Conservation (phyloP, 768 basidiomycete species). For the Sarcomyxa edulis region DNA sequence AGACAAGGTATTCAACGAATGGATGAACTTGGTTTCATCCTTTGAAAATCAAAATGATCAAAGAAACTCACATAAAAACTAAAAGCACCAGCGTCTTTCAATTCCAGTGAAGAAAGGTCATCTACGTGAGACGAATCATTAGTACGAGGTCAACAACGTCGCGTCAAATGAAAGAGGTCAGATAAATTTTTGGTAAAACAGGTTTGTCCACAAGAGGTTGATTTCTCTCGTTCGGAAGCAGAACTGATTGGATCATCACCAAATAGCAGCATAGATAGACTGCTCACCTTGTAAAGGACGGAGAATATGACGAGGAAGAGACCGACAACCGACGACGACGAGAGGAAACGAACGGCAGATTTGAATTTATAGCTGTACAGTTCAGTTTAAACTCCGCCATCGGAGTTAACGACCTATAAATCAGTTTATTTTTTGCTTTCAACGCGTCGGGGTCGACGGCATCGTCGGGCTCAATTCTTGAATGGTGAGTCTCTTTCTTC, state of each 20-base stretch:
- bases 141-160: too few relatives aligned
- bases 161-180: constrained; percentile 31
- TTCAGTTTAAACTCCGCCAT: constrained; percentile 27
- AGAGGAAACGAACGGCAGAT: constrained; percentile 5
- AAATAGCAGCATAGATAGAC: constrained; percentile 9
- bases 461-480: too few relatives aligned
- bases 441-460: too few relatives aligned
- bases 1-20: constrained; percentile 64
- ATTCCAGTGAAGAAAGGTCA: too few relatives aligned
- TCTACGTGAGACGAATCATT: too few relatives aligned
- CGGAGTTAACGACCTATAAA: constrained; percentile 11
- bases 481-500: constrained; percentile 14
- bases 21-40: constrained; percentile 83
- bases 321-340: constrained; percentile 20
- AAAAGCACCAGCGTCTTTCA: background rate
- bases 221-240: constrained; percentile 75
- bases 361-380: constrained; percentile 33
- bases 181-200: constrained; percentile 53
- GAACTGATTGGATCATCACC: constrained; percentile 66
- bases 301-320: constrained; percentile 3
- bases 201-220: constrained; percentile 71
- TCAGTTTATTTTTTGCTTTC: constrained; percentile 4
- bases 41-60: constrained; percentile 7
- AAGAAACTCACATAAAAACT: background rate
- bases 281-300: too few relatives aligned